Evolutionary conservation across 164 flowering plant genomes (phyloP).

Genomic region (Umbilicus rupestris): DNA sequence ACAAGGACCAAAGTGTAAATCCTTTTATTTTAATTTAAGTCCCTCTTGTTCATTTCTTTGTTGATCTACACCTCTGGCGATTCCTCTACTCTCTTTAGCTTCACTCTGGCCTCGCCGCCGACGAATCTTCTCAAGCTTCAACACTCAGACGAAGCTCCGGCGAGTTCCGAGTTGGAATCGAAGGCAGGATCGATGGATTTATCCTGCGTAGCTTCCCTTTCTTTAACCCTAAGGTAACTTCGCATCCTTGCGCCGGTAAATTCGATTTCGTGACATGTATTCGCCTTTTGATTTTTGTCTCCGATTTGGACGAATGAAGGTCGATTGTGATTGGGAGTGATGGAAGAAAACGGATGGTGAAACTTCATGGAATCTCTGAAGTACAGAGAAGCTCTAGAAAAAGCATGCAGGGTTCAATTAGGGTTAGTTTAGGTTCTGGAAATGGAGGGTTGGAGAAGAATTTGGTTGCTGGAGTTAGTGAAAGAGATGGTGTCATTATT

Average conservation of each 20-base stretch:
- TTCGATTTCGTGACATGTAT: neutral
- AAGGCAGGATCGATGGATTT: neutral
- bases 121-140: neutral
- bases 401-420: slow-evolving; percentile 16
- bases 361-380: slow-evolving; percentile 19
- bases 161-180: neutral
- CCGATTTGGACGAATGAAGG: neutral
- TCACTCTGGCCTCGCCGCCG: neutral
- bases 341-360: slow-evolving; percentile 21
- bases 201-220: neutral
- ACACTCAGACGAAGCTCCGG: neutral
- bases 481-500: slow-evolving; percentile 63
- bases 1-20: no score
- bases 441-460: slow-evolving; percentile 25
- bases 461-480: slow-evolving; percentile 27
- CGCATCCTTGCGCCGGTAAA: neutral
- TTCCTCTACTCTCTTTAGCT: no score
- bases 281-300: neutral
- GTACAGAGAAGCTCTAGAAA: slow-evolving; percentile 17
- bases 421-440: slow-evolving; percentile 21
- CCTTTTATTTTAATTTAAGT: no score
- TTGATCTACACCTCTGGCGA: no score
- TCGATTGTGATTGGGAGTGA: neutral
- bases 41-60: no score
- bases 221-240: neutral